These are phyloP conservation scores for Handroanthus guayacan DNA, from an alignment of 257 asterid genomes.

Conservation along the genomic window DNA sequence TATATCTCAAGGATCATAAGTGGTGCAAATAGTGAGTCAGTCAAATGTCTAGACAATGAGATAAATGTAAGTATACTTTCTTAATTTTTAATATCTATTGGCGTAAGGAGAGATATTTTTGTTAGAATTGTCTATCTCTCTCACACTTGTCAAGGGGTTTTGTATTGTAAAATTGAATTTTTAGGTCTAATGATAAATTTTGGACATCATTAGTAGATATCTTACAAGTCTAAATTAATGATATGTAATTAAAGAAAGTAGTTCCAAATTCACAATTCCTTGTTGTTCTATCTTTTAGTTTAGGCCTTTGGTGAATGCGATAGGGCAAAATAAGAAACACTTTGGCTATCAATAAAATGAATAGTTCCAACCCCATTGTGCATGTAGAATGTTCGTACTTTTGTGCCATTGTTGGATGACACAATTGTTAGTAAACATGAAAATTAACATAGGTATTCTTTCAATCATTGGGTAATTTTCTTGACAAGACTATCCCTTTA, in stretches of 20 bases:
- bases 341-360: slow-evolving; percentile 27
- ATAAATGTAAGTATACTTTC: too few species aligned
- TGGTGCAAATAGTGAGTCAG: too few species aligned
- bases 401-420: slow-evolving; percentile 46
- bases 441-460: slow-evolving; percentile 32
- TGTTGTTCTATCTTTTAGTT: slow-evolving; percentile 20
- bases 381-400: slow-evolving; percentile 33
- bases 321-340: slow-evolving; percentile 36
- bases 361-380: slow-evolving; percentile 44
- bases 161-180: too few species aligned
- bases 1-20: too few species aligned
- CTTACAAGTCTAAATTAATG: too few species aligned
- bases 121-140: too few species aligned
- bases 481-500: slow-evolving; percentile 5
- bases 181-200: too few species aligned
- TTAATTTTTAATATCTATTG: too few species aligned
- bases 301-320: slow-evolving; percentile 50
- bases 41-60: too few species aligned
- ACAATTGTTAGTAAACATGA: slow-evolving; percentile 31
- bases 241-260: not conserved
- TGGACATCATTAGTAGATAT: too few species aligned
- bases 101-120: too few species aligned
- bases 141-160: too few species aligned
- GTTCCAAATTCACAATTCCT: not conserved
- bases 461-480: slow-evolving; percentile 43